Percentiles rank a stretch among this genome's conserved stretches.
Evolutionary conservation across 495 filamentous ascomycete species (phyloP).

Genomic region (Penicillium bovifimosum): DNA sequence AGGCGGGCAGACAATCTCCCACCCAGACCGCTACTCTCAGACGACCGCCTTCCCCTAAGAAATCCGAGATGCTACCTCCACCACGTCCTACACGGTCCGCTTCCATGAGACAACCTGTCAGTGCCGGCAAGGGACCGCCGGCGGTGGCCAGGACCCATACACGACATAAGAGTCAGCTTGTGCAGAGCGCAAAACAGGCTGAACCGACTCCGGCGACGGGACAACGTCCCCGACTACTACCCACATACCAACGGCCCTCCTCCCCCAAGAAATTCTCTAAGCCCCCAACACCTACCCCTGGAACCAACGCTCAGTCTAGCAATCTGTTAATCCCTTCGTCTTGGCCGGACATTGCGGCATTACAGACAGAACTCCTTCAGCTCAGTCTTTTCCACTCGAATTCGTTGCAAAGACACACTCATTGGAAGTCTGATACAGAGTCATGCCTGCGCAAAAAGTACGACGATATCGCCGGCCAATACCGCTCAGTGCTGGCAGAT

Average conservation of each 20-base stretch:
- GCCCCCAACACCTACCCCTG: constrained; percentile 42
- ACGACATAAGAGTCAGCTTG: constrained; percentile 37
- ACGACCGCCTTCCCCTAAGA: constrained; percentile 33
- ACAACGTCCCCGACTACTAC: constrained; percentile 49
- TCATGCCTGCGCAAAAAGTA: constrained; percentile 34
- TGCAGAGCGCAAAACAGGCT: constrained; percentile 13
- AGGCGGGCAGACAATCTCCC: constrained; percentile 8
- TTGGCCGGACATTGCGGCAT: constrained; percentile 52
- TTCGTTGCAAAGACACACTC: constrained; percentile 24
- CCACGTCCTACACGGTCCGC: constrained; percentile 33
- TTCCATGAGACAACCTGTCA: constrained; percentile 38
- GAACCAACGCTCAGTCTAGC: constrained; percentile 6
- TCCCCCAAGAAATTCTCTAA: constrained; percentile 61
- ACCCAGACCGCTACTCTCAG: constrained; percentile 9
- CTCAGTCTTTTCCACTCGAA: constrained; percentile 61
- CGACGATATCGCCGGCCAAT: constrained; percentile 31
- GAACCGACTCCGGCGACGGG: constrained; percentile 13
- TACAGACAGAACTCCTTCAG: constrained; percentile 71
- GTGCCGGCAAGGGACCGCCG: constrained; percentile 9
- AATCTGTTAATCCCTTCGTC: constrained; percentile 33
- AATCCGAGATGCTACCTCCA: constrained; percentile 36
- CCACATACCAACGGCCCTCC: constrained; percentile 64
- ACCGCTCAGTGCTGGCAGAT: constrained; percentile 28
- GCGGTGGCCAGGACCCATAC: constrained; percentile 24
- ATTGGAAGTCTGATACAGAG: constrained; percentile 36